These are phyloP conservation scores for Colletotrichum simmondsii DNA, from an alignment of 2,329 filamentous ascomycete species.

Conservation along the genomic window DNA sequence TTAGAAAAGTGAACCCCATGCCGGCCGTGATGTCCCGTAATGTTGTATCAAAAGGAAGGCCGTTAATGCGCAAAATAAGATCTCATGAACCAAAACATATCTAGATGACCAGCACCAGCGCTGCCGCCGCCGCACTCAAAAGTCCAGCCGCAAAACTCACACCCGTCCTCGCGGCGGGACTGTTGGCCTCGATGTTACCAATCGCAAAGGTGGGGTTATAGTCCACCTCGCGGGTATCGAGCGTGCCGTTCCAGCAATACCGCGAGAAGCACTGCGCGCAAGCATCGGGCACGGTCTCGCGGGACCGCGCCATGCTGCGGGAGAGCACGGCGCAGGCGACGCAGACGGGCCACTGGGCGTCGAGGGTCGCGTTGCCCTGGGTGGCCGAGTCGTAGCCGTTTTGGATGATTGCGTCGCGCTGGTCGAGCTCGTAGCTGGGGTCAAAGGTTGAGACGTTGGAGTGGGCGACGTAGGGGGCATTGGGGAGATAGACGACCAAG, in stretches of 20 bases:
- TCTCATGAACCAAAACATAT: no score
- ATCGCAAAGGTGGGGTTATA: conserved; percentile 47
- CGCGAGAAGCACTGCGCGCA: conserved; percentile 81
- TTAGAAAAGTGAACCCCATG: no score
- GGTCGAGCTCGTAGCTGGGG: conserved; percentile 67
- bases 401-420: conserved; percentile 83
- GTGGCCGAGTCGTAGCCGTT: conserved; percentile 91
- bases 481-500: conserved; percentile 88
- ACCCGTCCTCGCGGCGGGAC: conserved; percentile 16
- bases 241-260: conserved; percentile 95
- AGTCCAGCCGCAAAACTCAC: conserved; percentile 12
- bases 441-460: conserved; percentile 87
- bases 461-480: conserved; percentile 79
- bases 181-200: conserved; percentile 33
- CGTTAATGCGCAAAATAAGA: conserved; percentile 1
- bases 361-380: conserved; percentile 81
- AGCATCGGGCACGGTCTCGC: conserved; percentile 73
- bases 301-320: conserved; percentile 79
- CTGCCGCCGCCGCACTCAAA: background rate
- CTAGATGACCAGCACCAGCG: conserved; percentile 13
- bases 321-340: conserved; percentile 88
- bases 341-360: conserved; percentile 82
- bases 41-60: background rate
- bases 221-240: conserved; percentile 36
- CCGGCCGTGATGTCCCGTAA: no score